Conservation (phyloP, 768 basidiomycete species). For the Phlegmacium glaucopus region DNA sequence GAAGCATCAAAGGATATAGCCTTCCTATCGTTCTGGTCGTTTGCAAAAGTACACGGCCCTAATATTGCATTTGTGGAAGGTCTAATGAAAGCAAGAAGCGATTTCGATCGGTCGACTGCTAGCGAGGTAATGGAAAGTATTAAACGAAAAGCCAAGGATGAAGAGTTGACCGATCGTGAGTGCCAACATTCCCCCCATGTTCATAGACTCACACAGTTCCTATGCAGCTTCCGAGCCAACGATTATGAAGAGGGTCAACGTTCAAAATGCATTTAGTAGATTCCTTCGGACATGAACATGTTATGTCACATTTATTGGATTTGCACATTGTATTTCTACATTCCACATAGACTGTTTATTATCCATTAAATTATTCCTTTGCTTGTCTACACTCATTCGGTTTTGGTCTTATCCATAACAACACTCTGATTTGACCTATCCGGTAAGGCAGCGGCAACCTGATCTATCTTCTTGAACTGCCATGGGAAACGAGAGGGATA, state of each 20-base stretch:
- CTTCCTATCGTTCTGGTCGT: slow-evolving; percentile 91
- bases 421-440: slow-evolving; percentile 50
- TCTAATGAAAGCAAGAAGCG: slow-evolving; percentile 84
- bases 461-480: slow-evolving; percentile 96
- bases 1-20: slow-evolving; percentile 86
- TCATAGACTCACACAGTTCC: slow-evolving; percentile 4
- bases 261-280: slow-evolving; percentile 72
- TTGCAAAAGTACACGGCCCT: slow-evolving; percentile 92
- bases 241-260: slow-evolving; percentile 86
- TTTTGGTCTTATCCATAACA: slow-evolving; percentile 41
- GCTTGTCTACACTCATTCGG: slow-evolving; percentile 31
- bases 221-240: slow-evolving; percentile 72
- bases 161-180: slow-evolving; percentile 79
- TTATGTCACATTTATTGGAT: not conserved
- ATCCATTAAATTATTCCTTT: slow-evolving; percentile 14
- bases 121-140: slow-evolving; percentile 93
- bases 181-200: slow-evolving; percentile 11
- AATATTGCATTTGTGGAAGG: slow-evolving; percentile 90
- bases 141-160: slow-evolving; percentile 90
- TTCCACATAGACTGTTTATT: slow-evolving; percentile 12
- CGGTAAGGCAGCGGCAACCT: slow-evolving; percentile 71
- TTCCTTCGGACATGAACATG: slow-evolving; percentile 54
- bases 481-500: slow-evolving; percentile 94
- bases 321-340: slow-evolving; percentile 15
- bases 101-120: slow-evolving; percentile 85